Percentiles rank a stretch among this genome's conserved stretches.
Conservation (phyloP, 2,329 filamentous ascomycete species). For the Diplodia seriata region DNA sequence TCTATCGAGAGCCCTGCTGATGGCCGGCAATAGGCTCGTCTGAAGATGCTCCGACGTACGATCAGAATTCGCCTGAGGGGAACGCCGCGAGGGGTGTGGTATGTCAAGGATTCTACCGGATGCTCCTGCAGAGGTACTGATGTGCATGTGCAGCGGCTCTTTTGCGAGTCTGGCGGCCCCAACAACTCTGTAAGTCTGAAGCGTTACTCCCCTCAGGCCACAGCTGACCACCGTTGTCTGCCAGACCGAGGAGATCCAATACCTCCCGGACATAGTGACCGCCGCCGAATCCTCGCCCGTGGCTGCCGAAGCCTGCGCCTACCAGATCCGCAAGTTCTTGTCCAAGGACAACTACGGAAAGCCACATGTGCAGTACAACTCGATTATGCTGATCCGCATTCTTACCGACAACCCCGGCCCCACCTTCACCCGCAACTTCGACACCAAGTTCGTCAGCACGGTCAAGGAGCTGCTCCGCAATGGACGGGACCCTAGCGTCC, state of each 20-base stretch:
- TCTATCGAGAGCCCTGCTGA: constrained; percentile 27
- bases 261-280: constrained; percentile 92
- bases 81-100: constrained; percentile 67
- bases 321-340: constrained; percentile 82
- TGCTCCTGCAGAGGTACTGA: background rate
- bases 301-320: constrained; percentile 82
- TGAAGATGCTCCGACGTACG: constrained; percentile 36
- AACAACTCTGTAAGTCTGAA: constrained; percentile 53
- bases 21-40: constrained; percentile 27
- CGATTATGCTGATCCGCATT: constrained; percentile 93
- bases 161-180: constrained; percentile 75
- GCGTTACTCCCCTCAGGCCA: background rate
- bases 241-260: constrained; percentile 88
- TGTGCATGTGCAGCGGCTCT: constrained; percentile 65
- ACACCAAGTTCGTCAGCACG: constrained; percentile 80
- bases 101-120: constrained; percentile 34
- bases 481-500: constrained; percentile 75
- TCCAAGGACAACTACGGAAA: constrained; percentile 69
- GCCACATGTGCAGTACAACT: constrained; percentile 88
- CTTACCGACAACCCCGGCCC: constrained; percentile 88
- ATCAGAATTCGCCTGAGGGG: constrained; percentile 69
- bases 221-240: constrained; percentile 32
- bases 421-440: constrained; percentile 89
- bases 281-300: constrained; percentile 88
- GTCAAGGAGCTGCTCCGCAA: constrained; percentile 76